These are phyloP conservation scores for Silene noctiflora DNA, from an alignment of 179 eudicot species.

Conservation along the genomic window DNA sequence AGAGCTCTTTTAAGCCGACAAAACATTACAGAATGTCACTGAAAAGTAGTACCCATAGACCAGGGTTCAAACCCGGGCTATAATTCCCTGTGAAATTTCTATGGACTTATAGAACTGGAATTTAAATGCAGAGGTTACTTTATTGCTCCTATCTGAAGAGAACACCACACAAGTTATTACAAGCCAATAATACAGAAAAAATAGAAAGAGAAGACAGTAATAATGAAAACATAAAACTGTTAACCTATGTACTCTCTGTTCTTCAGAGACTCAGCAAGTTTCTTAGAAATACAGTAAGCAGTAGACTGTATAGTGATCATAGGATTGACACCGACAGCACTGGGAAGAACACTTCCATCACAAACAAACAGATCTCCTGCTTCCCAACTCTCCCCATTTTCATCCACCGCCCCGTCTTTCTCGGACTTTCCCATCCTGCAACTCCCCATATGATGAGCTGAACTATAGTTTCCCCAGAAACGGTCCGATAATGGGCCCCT, in stretches of 20 bases:
- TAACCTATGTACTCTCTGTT: constrained; percentile 22
- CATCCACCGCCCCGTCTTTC: constrained; percentile 61
- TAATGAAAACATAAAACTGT: not conserved
- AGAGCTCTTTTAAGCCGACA: not conserved
- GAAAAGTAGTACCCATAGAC: not conserved
- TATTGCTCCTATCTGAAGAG: constrained; percentile 1
- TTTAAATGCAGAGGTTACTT: not conserved
- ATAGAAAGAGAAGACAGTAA: not conserved
- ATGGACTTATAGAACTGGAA: not conserved
- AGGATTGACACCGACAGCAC: constrained; percentile 79
- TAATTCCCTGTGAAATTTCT: not conserved
- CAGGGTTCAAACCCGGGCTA: no score
- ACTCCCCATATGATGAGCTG: constrained; percentile 88
- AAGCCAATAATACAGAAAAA: not conserved
- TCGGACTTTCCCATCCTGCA: constrained; percentile 60
- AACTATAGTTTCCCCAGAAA: constrained; percentile 45
- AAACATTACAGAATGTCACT: not conserved
- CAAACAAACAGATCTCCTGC: constrained; percentile 63
- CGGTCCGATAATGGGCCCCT: constrained; percentile 40
- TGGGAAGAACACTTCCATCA: constrained; percentile 67
- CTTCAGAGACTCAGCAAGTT: constrained; percentile 43
- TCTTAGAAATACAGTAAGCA: constrained; percentile 58
- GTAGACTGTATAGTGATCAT: constrained; percentile 78
- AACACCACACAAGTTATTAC: not conserved
- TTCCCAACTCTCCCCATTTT: constrained; percentile 78